Evolutionary conservation across 2,329 filamentous ascomycete species (phyloP).

Genomic region (Akanthomyces dipterigenus): DNA sequence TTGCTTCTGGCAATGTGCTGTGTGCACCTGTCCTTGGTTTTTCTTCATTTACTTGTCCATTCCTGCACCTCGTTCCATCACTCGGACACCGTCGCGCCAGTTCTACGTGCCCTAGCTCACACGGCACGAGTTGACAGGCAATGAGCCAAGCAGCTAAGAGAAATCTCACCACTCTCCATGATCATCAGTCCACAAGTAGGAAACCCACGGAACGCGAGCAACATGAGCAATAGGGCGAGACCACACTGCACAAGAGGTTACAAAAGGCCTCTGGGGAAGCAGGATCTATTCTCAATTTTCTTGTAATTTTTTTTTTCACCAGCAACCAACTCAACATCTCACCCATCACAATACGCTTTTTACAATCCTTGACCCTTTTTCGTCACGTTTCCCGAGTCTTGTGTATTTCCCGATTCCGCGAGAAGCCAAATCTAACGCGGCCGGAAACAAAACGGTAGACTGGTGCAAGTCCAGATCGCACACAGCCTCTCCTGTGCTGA

Average conservation of each 20-base stretch:
- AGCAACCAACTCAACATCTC: too few species aligned
- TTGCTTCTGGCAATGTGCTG: too few species aligned
- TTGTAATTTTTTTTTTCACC: too few species aligned
- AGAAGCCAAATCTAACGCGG: background rate
- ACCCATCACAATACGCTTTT: too few species aligned
- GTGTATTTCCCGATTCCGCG: background rate
- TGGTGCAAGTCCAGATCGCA: background rate
- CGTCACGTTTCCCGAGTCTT: background rate
- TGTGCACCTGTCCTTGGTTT: background rate
- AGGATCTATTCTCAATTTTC: too few species aligned
- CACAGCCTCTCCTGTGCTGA: background rate
- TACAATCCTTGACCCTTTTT: too few species aligned
- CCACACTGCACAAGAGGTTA: background rate
- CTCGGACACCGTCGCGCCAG: background rate
- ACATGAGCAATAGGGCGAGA: background rate
- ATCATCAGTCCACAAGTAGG: constrained; percentile 11
- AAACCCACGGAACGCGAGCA: background rate
- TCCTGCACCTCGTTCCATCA: background rate
- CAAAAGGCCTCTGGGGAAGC: background rate
- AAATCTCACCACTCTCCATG: constrained; percentile 8
- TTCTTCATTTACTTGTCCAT: background rate
- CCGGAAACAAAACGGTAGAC: background rate
- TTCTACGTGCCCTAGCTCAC: background rate
- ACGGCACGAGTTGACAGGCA: background rate
- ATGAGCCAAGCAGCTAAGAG: background rate